Percentiles rank a stretch among this genome's conserved stretches.
phyloP scores from a whole-genome alignment of 345 rosid genomes.

The Citropsis articulata region DNA sequence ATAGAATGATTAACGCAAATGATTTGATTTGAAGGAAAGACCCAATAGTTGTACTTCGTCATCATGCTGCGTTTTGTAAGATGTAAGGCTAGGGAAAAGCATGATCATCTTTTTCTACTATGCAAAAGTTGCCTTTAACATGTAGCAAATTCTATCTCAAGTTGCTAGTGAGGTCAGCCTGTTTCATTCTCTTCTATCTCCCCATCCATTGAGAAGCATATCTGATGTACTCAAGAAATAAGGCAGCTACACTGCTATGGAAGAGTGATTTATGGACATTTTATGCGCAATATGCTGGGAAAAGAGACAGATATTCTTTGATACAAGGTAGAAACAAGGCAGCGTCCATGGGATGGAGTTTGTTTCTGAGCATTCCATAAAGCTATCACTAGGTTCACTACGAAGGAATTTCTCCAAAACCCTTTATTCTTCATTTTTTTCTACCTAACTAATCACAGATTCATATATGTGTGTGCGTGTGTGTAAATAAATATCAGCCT shows the following conservation, averaged over 20 bases:
- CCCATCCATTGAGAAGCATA: neutral
- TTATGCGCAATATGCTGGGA: neutral
- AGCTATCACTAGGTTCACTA: neutral
- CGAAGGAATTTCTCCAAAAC: neutral
- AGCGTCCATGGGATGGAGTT: neutral
- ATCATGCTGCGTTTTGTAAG: neutral
- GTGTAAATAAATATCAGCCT: neutral
- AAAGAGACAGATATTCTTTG: neutral
- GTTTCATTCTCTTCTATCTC: neutral
- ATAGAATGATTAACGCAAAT: neutral
- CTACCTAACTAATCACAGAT: no score
- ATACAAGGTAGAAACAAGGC: neutral
- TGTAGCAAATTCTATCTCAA: neutral
- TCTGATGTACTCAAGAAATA: neutral
- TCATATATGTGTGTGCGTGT: no score
- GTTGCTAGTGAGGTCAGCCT: neutral
- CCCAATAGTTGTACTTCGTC: neutral
- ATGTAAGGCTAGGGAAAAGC: neutral
- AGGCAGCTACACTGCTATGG: neutral
- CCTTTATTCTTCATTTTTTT: neutral
- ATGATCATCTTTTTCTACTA: neutral
- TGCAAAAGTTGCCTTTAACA: neutral
- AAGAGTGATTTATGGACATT: neutral
- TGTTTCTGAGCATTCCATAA: neutral
- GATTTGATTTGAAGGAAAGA: neutral